These are phyloP conservation scores for Achaetomiella virescens DNA, from an alignment of 495 filamentous ascomycete genomes.

Conservation along the genomic window DNA sequence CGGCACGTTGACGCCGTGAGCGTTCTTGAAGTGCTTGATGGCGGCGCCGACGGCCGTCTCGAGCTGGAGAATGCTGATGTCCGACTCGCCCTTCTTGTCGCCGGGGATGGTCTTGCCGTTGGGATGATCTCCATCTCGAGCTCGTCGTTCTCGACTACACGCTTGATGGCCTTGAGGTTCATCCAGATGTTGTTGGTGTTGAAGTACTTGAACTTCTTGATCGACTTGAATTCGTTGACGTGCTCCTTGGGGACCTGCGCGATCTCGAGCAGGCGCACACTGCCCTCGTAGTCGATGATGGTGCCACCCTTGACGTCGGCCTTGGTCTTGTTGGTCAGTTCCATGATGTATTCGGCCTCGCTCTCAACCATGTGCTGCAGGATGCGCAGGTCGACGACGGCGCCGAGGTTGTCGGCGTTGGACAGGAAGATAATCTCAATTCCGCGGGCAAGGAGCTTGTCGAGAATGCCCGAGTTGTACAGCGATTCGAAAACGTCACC, in stretches of 20 bases:
- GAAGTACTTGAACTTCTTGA: conserved; percentile 99
- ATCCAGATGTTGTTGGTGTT: conserved; percentile 99
- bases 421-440: conserved; percentile 98
- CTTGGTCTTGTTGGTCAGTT: conserved; percentile 99
- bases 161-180: conserved; percentile 95
- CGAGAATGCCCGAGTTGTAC: conserved; percentile 97
- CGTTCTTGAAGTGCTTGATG: conserved; percentile 97
- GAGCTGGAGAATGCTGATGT: conserved; percentile 93
- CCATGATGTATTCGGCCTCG: conserved; percentile 97
- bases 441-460: conserved; percentile 88
- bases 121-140: conserved; percentile 99
- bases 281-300: conserved; percentile 98
- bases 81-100: conserved; percentile 99
- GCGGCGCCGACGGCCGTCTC: conserved; percentile 98
- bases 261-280: conserved; percentile 93
- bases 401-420: conserved; percentile 97
- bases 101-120: conserved; percentile 98
- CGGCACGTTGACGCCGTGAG: conserved; percentile 98
- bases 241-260: conserved; percentile 99
- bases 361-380: conserved; percentile 99
- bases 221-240: conserved; percentile 99
- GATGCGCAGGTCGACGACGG: conserved; percentile 94
- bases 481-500: conserved; percentile 99
- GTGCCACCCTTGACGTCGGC: conserved; percentile 99
- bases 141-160: conserved; percentile 96